Base-by-base conservation (phyloP, 139 green algal genomes). In the Chlorella vulgaris region DNA sequence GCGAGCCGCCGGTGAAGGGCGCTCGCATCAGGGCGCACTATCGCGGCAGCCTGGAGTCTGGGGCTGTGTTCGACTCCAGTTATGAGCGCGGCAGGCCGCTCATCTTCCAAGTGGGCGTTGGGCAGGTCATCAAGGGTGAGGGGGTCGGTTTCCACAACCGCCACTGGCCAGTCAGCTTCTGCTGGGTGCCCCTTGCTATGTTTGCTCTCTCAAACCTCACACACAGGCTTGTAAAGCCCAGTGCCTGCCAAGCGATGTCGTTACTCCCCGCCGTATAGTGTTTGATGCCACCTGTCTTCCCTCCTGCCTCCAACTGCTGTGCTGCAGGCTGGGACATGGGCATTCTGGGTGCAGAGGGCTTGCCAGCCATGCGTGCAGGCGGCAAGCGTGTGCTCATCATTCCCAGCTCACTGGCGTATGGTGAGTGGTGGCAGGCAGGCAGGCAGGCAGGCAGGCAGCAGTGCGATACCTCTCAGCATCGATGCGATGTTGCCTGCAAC, bases 301-400 rank as follows among this genome's bases (percentile, higher is more conserved):
- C 33, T 43, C 8, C 65, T 43, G 31, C 63, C 63, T 70, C 24
- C 21, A 10, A 33, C 8, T 36, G 40, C 47, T 3, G 50, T 40
- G 62, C 73, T 22, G 35, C 60, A 13, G 93, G 94, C 66, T 98
- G 94, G 94, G 93, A 96, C 76, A 63, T 88, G 51, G 93, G 93
- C 73, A 96, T 97, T 61, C 84, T 97, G 21, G 93, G 93, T 7
- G 78, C 81, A n/a, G 89, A 91, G 47, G 90, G 87, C 38, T 89
- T 98, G 4, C 93, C 93, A 3, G 66, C 93, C 65, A 98, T 98
- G 95, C 96, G 96, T 88, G 88, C 91, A n/a, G 92, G 91, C 7
- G 92, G 87, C 66, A 92, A 93, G 86, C 77, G 92, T 40, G 58
- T 63, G 31, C 51, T 95, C 8, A 47, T 91, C n/a, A 94, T 95